Conservation (phyloP, 2,329 filamentous ascomycete genomes). For the Calonectria pauciramosa region DNA sequence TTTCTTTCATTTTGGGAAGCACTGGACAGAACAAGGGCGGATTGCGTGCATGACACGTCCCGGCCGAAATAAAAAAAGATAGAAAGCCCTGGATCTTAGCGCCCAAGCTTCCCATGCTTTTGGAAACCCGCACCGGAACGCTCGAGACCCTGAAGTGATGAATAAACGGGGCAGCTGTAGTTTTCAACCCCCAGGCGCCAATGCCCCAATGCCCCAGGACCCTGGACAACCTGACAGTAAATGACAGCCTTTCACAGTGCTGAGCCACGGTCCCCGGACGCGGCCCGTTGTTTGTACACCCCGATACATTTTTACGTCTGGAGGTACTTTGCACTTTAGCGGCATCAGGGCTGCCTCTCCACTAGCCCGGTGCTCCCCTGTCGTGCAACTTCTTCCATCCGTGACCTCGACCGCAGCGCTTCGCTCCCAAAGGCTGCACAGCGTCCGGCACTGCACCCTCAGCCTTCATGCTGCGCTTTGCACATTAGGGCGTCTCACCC, state of each 20-base stretch:
- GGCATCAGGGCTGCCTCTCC: conserved; percentile 14
- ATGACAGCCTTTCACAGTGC: conserved; percentile 17
- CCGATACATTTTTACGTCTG: background rate
- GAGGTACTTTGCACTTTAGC: background rate
- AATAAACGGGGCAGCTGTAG: background rate
- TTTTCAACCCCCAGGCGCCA: background rate
- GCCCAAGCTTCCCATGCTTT: background rate
- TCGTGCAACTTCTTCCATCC: conserved; percentile 4
- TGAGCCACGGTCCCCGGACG: conserved; percentile 46
- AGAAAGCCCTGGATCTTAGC: background rate
- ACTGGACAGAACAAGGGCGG: background rate
- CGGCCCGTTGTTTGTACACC: conserved; percentile 34
- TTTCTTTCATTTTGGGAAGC: conserved; percentile 14
- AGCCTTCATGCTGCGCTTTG: conserved; percentile 18
- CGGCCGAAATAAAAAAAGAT: background rate
- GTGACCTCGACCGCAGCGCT: conserved; percentile 10
- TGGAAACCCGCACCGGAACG: background rate
- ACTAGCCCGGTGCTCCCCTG: conserved; percentile 8
- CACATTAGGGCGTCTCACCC: background rate
- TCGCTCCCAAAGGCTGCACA: background rate
- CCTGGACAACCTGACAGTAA: conserved; percentile 8
- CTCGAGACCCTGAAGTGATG: background rate
- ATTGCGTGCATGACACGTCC: background rate
- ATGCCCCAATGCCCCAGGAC: background rate
- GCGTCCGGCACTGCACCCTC: conserved; percentile 9